Percentiles rank a stretch among this genome's conserved stretches.
These are phyloP conservation scores for Tuber brumale DNA, from an alignment of 495 filamentous ascomycete species.

Conservation along the genomic window DNA sequence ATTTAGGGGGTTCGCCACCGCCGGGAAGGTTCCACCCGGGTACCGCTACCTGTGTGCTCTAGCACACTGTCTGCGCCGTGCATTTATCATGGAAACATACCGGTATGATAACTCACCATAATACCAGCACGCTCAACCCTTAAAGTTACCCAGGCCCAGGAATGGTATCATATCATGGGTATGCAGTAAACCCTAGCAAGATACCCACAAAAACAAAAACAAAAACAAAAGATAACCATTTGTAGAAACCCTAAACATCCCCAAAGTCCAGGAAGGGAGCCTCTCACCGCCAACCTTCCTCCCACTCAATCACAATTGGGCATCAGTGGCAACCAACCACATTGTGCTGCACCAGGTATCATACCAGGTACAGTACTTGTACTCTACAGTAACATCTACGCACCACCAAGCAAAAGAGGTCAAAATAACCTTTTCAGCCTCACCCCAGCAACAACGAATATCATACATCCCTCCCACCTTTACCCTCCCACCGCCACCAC, in stretches of 20 bases:
- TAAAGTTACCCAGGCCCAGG: neutral
- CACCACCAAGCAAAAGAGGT: neutral
- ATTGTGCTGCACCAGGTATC: neutral
- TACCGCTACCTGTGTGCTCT: neutral
- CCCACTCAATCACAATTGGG: neutral
- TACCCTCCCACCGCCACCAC: neutral
- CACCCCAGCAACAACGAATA: neutral
- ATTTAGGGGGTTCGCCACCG: neutral
- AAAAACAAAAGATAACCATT: neutral
- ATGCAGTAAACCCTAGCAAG: neutral
- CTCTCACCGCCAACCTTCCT: neutral
- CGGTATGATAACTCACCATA: neutral
- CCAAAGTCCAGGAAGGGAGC: neutral
- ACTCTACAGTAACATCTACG: too few species aligned
- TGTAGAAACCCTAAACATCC: neutral
- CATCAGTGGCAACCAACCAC: neutral
- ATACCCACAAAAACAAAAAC: neutral
- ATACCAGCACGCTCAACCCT: neutral
- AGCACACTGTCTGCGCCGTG: neutral
- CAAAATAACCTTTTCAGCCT: conserved; percentile 3
- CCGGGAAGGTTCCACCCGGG: neutral
- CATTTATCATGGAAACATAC: neutral
- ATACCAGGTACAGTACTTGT: too few species aligned
- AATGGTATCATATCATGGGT: neutral
- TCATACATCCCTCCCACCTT: neutral